Conservation (phyloP, 768 basidiomycete genomes). For the Mycena epipterygia region DNA sequence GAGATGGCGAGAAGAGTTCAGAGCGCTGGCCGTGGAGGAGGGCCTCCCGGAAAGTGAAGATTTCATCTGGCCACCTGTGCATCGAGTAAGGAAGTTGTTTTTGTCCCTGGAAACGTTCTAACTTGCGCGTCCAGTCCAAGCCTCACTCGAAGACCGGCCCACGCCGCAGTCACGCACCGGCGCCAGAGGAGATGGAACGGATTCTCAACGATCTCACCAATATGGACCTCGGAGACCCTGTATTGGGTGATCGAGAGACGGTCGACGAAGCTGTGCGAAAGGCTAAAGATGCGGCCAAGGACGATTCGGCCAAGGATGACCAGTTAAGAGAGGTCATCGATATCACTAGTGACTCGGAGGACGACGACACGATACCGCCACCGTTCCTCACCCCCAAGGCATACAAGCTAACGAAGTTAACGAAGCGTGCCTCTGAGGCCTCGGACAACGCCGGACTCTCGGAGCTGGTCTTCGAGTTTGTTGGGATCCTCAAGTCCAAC, state of each 20-base stretch:
- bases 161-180: conserved; percentile 53
- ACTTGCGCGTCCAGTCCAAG: neutral
- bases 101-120: conserved; percentile 40
- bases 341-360: conserved; percentile 59
- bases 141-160: conserved; percentile 51
- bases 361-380: conserved; percentile 43
- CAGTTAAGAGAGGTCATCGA: conserved; percentile 56
- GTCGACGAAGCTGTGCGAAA: conserved; percentile 53
- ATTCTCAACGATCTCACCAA: conserved; percentile 73
- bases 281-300: conserved; percentile 48
- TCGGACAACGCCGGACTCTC: conserved; percentile 70
- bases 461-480: conserved; percentile 69
- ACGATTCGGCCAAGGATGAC: conserved; percentile 38
- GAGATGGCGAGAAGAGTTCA: conserved; percentile 75
- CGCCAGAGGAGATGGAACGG: conserved; percentile 64
- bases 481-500: conserved; percentile 72
- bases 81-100: conserved; percentile 37
- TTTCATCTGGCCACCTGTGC: conserved; percentile 83
- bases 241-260: conserved; percentile 66
- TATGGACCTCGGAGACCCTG: conserved; percentile 67
- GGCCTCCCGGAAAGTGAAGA: conserved; percentile 71
- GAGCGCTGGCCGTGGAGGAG: conserved; percentile 68
- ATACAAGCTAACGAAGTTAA: conserved; percentile 62
- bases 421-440: conserved; percentile 57
- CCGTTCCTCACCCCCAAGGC: conserved; percentile 64